These are phyloP conservation scores for Pseudogymnoascus sp. DNA, from an alignment of 2,329 filamentous ascomycete genomes.

Conservation along the genomic window DNA sequence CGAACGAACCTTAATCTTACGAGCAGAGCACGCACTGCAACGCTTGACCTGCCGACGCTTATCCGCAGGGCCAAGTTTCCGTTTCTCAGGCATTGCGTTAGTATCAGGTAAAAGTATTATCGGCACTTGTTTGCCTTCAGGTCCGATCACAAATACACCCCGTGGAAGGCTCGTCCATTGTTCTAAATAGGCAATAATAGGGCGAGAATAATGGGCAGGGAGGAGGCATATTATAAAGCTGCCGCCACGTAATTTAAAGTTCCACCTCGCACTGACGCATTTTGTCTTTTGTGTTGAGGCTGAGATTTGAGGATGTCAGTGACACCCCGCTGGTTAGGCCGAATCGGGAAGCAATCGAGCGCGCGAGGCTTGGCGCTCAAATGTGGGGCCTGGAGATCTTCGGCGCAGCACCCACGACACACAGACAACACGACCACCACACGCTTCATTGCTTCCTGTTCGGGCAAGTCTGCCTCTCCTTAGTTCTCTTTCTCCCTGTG, in stretches of 20 bases:
- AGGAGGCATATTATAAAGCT: not conserved
- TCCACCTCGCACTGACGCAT: not conserved
- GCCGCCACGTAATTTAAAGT: conserved; percentile 2
- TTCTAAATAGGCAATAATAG: conserved; percentile 1
- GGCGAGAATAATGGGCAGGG: not conserved
- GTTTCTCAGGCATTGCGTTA: not conserved
- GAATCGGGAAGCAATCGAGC: conserved; percentile 17
- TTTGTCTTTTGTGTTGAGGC: conserved; percentile 4
- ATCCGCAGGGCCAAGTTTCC: conserved; percentile 19
- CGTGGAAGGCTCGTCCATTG: not conserved
- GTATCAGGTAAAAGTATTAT: not conserved
- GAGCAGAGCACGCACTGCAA: conserved; percentile 20
- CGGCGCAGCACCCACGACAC: not conserved
- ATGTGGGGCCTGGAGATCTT: not conserved
- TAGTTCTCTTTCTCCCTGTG: not conserved
- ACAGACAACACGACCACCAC: not conserved
- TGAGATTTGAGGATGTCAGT: not conserved
- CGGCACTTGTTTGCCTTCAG: not conserved
- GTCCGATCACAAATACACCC: not conserved
- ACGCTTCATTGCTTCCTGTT: not conserved
- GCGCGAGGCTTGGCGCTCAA: conserved; percentile 11
- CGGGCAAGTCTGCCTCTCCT: not conserved
- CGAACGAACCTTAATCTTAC: conserved; percentile 21
- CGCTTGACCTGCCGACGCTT: conserved; percentile 16
- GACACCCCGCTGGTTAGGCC: conserved; percentile 13